Conservation (phyloP, 306 rosid genomes). For the Rosa rugosa region DNA sequence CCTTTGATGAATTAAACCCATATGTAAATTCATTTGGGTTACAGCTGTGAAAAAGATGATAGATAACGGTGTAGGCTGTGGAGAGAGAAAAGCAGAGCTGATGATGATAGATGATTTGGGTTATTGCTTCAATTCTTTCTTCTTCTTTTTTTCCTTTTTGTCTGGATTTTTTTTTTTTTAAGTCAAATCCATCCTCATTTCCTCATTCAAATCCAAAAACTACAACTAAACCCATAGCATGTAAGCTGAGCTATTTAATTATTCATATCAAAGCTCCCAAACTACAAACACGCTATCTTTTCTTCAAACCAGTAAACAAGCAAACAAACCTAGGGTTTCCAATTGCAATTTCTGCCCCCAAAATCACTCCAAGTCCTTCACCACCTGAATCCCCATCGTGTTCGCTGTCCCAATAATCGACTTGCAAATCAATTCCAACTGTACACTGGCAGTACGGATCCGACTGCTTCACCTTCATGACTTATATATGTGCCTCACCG, state of each 20-base stretch:
- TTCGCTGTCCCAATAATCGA: constrained; percentile 73
- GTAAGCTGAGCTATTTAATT: not conserved
- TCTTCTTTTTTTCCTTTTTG: too few species aligned
- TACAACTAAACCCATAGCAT: not conserved
- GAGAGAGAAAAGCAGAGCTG: too few species aligned
- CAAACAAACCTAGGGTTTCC: not conserved
- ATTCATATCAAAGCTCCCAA: not conserved
- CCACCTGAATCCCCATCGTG: constrained; percentile 74
- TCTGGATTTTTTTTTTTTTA: too few species aligned
- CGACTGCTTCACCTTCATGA: constrained; percentile 71
- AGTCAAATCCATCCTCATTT: not conserved
- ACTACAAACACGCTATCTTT: not conserved
- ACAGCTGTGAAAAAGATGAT: too few species aligned
- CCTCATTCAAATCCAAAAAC: not conserved
- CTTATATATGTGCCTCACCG: constrained; percentile 72
- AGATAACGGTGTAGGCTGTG: too few species aligned
- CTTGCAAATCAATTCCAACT: constrained; percentile 68
- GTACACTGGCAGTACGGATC: constrained; percentile 67
- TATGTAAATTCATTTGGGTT: too few species aligned
- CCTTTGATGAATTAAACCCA: too few species aligned
- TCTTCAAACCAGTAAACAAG: not conserved
- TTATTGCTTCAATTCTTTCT: too few species aligned
- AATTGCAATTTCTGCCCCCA: not conserved
- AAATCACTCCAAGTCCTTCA: constrained; percentile 66
- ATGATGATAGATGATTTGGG: too few species aligned